Percentiles rank a stretch among this genome's conserved stretches.
Conservation (phyloP, 1,284 basidiomycete species). For the Cutaneotrichosporon cyanovorans region DNA sequence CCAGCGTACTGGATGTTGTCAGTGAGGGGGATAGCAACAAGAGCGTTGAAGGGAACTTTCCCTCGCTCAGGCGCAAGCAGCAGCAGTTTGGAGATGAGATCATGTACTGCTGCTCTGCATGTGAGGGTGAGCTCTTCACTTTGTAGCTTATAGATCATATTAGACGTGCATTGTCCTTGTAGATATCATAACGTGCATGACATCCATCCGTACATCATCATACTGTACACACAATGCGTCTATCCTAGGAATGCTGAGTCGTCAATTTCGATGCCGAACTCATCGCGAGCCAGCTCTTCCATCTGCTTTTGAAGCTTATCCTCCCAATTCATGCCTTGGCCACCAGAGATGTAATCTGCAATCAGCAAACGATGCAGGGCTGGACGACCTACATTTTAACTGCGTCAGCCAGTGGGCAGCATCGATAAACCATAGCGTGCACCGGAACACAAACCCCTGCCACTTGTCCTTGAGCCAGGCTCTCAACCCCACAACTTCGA, state of each 20-base stretch:
- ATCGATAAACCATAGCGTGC: conserved; percentile 47
- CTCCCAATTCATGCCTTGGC: conserved; percentile 41
- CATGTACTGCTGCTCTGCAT: conserved; percentile 45
- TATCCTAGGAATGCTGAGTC: conserved; percentile 45
- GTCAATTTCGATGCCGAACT: conserved; percentile 50
- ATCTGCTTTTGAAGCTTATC: conserved; percentile 43
- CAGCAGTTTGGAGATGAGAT: conserved; percentile 46
- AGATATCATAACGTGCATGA: conserved; percentile 7
- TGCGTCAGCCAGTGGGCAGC: conserved; percentile 46
- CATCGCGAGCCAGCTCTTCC: conserved; percentile 47
- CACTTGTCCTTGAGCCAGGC: conserved; percentile 41
- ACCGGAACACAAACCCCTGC: conserved; percentile 43
- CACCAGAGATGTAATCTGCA: not conserved
- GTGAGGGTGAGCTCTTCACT: conserved; percentile 42
- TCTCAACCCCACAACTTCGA: conserved; percentile 35
- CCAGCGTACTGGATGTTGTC: conserved; percentile 1
- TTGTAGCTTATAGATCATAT: conserved; percentile 19
- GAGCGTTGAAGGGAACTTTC: not conserved
- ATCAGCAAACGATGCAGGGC: not conserved
- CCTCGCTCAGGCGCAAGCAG: not conserved
- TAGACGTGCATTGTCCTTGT: no score
- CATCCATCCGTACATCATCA: not conserved
- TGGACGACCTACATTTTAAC: conserved; percentile 25
- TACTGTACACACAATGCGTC: no score
- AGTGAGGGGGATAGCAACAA: conserved; percentile 5